Percentiles rank a stretch among this genome's conserved stretches.
Evolutionary conservation across 1,284 basidiomycete species (phyloP).

Genomic region (Phellopilus nigrolimitatus): DNA sequence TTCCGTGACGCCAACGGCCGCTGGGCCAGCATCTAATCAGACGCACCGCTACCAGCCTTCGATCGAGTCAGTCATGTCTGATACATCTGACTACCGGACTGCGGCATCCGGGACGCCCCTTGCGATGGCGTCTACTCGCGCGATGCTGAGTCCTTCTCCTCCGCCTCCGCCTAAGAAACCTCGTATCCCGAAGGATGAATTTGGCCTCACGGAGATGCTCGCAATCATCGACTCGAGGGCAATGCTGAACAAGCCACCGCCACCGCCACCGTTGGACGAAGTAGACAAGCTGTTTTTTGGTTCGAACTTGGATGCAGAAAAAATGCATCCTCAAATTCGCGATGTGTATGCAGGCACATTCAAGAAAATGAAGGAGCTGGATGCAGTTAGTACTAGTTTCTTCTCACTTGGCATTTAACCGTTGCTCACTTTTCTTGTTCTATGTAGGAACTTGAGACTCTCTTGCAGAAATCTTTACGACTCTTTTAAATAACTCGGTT

Average conservation of each 20-base stretch:
- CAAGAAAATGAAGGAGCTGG: conserved; percentile 75
- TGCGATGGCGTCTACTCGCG: conserved; percentile 25
- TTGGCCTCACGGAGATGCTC: conserved; percentile 79
- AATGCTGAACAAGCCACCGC: conserved; percentile 30
- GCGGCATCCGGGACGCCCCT: conserved; percentile 33
- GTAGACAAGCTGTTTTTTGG: conserved; percentile 76
- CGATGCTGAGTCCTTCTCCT: conserved; percentile 27
- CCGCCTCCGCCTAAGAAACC: conserved; percentile 34
- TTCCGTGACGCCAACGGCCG: conserved; percentile 38
- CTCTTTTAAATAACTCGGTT: conserved; percentile 7
- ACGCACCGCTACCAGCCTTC: conserved; percentile 47
- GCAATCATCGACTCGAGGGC: conserved; percentile 73
- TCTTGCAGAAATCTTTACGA: conserved; percentile 14
- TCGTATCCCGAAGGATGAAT: conserved; percentile 71
- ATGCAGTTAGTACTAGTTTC: conserved; percentile 49
- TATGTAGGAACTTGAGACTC: conserved; percentile 15
- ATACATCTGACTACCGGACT: conserved; percentile 51
- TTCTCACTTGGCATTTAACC: neutral
- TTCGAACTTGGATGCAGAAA: conserved; percentile 50
- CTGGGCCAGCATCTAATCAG: conserved; percentile 29
- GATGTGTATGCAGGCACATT: conserved; percentile 68
- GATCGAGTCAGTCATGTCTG: conserved; percentile 61
- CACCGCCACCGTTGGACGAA: conserved; percentile 44
- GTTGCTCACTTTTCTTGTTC: neutral
- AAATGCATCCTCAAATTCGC: conserved; percentile 66